Evolutionary conservation across 2,329 filamentous ascomycete species (phyloP), one percentile per base, ranked within the genome.

Genomic region (Trichoderma sp.): DNA sequence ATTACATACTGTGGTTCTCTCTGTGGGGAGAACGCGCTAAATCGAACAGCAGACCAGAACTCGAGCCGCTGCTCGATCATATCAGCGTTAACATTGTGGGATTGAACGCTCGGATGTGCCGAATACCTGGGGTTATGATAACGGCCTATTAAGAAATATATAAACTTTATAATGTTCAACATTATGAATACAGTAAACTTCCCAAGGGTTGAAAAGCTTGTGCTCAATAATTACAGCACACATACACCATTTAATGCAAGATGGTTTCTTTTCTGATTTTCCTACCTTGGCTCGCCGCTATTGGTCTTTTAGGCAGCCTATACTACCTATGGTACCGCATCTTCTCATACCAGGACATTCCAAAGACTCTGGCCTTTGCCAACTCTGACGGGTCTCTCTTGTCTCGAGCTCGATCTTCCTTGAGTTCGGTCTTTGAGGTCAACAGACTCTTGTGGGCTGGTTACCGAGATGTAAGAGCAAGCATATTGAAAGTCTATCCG

Each of bases 391-490:
- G 61, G 2, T 64, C 61, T 33, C 53, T 64, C 16, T 64, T 64
- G 24, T 64, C 61, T 33, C 61, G 61, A 21, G 61, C 47, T 14
- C 47, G 61, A 29, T 49, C 61, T 5, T 53, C 61, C 13, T 33
- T 64, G 19, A 33, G 33, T 14, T 64, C 61, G 3, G 47, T 64
- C 7, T 55, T 64, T 40, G 47, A 40, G 8, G 61, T 64, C 14
- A 64, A 64, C 61, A 53, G 21, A 21, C 61, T 64, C n/a, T 49
- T 64, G 11, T 64, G 47, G 61, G 61, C 61, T 16, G 61, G 61
- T 7, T 49, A 64, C 31, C 61, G 61, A 16, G 61, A 64, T 24
- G 61, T 64, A 55, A 55, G 47, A 53, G 13, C 2, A 21, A 0
- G 10, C 47, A 8, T 49, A 0, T 13, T 11, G 2, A 24, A 19